Conservation (phyloP, 2,329 filamentous ascomycete species). For the Pezicula carpinea region DNA sequence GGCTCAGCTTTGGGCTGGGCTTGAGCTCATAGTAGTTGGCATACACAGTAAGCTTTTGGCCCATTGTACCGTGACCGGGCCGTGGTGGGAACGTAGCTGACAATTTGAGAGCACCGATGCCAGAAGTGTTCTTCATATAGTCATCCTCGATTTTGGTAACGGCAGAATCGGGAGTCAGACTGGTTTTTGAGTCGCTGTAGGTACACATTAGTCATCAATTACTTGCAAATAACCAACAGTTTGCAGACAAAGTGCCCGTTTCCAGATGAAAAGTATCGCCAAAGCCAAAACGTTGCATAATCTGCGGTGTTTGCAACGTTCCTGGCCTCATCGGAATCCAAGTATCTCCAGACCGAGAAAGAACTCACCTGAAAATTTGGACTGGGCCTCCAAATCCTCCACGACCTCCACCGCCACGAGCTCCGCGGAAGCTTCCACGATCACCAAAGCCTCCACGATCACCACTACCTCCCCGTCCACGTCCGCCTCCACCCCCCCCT, state of each 20-base stretch:
- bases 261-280: too few species aligned
- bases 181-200: constrained; percentile 17
- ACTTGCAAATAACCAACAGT: too few species aligned
- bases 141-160: constrained; percentile 26
- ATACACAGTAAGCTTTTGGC: constrained; percentile 22
- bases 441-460: constrained; percentile 15
- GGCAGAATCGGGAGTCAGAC: constrained; percentile 18
- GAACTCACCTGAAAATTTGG: constrained; percentile 21
- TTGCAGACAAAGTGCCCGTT: too few species aligned
- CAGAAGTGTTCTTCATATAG: constrained; percentile 20
- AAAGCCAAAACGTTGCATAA: constrained; percentile 1
- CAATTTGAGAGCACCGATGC: constrained; percentile 15
- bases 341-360: too few species aligned
- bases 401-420: constrained; percentile 26
- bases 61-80: constrained; percentile 26
- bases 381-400: constrained; percentile 23
- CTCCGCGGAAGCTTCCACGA: constrained; percentile 4
- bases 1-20: constrained; percentile 13
- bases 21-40: constrained; percentile 27
- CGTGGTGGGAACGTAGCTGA: constrained; percentile 19
- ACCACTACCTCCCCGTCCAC: constrained; percentile 1
- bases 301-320: constrained; percentile 9
- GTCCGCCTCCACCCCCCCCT: constrained; percentile 22
- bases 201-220: neutral
- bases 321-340: too few species aligned